Conservation (phyloP, 2,329 filamentous ascomycete genomes). For the Botrytis medusae region DNA sequence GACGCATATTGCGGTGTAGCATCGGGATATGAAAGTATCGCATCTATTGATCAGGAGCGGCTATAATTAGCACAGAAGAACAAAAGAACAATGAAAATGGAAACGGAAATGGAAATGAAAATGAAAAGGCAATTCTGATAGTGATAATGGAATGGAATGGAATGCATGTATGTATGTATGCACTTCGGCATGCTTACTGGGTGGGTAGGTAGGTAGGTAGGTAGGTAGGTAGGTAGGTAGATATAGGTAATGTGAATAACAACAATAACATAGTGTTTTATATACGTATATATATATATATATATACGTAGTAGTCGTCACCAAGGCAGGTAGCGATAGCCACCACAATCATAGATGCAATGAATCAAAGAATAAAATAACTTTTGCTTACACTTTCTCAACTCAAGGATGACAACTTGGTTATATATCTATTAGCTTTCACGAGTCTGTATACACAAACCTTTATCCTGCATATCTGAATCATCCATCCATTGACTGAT, state of each 20-base stretch:
- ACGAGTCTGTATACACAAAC: neutral
- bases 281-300: neutral
- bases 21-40: neutral
- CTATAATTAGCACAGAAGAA: neutral
- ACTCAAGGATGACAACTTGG: neutral
- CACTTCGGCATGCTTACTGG: neutral
- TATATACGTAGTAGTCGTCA: no score
- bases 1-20: neutral
- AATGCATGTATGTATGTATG: no score
- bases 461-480: conserved; percentile 4
- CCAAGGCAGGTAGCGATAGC: neutral
- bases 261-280: neutral
- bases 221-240: neutral
- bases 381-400: neutral
- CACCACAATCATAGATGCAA: neutral
- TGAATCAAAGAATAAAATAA: neutral
- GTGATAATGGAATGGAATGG: neutral
- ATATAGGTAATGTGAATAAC: no score
- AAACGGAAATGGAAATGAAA: no score
- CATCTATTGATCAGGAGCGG: neutral
- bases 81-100: neutral
- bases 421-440: neutral
- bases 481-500: neutral
- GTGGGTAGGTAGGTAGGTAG: neutral
- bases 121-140: neutral